A percentile compares a stretch with the other conserved stretches of the same genome.
Conservation (phyloP, 2,329 filamentous ascomycete genomes). For the Hypoxylon rubiginosum region DNA sequence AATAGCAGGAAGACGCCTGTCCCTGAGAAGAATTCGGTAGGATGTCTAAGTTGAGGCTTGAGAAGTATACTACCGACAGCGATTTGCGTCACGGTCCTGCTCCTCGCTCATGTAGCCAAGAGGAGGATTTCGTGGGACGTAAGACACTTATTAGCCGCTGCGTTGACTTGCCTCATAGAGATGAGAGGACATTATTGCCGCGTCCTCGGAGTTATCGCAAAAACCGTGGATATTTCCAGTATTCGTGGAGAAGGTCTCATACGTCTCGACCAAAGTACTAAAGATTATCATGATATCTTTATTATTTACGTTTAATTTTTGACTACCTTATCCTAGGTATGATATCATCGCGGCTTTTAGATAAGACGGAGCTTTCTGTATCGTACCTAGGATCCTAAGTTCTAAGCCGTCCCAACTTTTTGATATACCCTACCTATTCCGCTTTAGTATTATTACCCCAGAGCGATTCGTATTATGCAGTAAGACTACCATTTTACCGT, state of each 20-base stretch:
- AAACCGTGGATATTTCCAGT: neutral
- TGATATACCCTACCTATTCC: neutral
- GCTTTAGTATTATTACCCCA: neutral
- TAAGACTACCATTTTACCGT: neutral
- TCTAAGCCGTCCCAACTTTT: neutral
- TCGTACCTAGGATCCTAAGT: neutral
- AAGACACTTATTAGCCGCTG: neutral
- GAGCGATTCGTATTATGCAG: neutral
- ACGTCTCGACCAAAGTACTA: neutral
- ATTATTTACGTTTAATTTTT: neutral
- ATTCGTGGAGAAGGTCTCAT: too few relatives aligned
- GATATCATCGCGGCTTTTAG: neutral
- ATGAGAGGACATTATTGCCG: neutral
- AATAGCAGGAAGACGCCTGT: neutral
- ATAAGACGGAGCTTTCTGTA: neutral
- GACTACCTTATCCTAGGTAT: too few relatives aligned
- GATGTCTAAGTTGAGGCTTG: neutral
- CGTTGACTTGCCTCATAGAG: neutral
- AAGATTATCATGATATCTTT: neutral
- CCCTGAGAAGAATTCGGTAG: neutral
- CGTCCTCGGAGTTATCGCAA: neutral
- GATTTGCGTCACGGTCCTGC: neutral
- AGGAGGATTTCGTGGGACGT: neutral
- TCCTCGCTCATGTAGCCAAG: neutral
- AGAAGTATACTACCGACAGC: neutral